Conservation (phyloP, 768 basidiomycete species). For the Brasilioporus rufonigricans region DNA sequence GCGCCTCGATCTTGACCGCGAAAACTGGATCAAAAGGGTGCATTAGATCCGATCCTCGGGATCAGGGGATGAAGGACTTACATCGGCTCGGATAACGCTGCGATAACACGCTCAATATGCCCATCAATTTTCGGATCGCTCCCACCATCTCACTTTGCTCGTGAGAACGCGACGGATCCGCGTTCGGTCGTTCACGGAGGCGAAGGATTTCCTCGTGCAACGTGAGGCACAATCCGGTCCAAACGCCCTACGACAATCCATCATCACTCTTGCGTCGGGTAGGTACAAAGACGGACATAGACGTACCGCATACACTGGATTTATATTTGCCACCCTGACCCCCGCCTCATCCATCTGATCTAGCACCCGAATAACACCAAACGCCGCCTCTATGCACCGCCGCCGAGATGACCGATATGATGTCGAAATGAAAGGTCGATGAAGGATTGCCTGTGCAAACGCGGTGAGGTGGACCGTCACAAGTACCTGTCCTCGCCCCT, state of each 20-base stretch:
- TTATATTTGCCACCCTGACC: background rate
- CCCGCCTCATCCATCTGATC: constrained; percentile 11
- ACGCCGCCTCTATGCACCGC: constrained; percentile 16
- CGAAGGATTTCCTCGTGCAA: constrained; percentile 22
- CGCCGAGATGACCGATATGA: constrained; percentile 9
- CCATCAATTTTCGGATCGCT: constrained; percentile 17
- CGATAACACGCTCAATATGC: constrained; percentile 16
- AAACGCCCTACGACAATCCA: constrained; percentile 17
- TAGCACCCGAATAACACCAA: constrained; percentile 14
- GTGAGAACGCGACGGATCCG: constrained; percentile 4
- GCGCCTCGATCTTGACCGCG: constrained; percentile 23
- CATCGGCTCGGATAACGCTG: constrained; percentile 17
- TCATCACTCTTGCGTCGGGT: background rate
- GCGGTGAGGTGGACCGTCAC: constrained; percentile 21
- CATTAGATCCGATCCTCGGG: background rate
- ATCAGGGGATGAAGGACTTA: constrained; percentile 9
- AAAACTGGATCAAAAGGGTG: constrained; percentile 11
- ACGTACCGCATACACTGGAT: constrained; percentile 20
- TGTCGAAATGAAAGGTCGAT: constrained; percentile 17
- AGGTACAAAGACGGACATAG: too few relatives aligned
- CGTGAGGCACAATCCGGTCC: constrained; percentile 20
- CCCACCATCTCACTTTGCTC: constrained; percentile 12
- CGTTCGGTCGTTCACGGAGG: constrained; percentile 12
- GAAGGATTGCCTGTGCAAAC: constrained; percentile 25
- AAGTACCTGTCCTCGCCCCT: constrained; percentile 2